A percentile compares a stretch with the other conserved stretches of the same genome.
Evolutionary conservation across 2,329 filamentous ascomycete species (phyloP).

Genomic region (Penicillium nordicum): DNA sequence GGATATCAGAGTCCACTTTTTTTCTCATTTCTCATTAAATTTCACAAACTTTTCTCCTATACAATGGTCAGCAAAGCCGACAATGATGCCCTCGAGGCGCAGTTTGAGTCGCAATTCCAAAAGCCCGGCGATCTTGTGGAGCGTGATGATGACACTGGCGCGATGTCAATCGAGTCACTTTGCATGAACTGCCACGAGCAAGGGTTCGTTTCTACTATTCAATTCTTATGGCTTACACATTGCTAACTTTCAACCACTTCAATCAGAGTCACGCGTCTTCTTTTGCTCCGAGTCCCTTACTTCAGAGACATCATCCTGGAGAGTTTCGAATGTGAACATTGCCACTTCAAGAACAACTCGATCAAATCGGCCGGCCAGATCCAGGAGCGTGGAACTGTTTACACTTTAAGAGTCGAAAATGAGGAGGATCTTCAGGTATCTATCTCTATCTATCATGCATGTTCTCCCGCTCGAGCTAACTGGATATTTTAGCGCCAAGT

Average conservation of each 20-base stretch:
- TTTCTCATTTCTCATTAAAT: neutral
- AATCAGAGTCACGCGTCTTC: slow-evolving; percentile 67
- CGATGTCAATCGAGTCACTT: slow-evolving; percentile 61
- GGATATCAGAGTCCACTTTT: neutral
- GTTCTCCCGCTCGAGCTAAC: neutral
- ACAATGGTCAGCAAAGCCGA: slow-evolving; percentile 31
- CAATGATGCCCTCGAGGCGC: slow-evolving; percentile 19
- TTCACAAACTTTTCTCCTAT: neutral
- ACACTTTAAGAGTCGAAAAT: slow-evolving; percentile 72
- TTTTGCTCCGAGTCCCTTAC: slow-evolving; percentile 90
- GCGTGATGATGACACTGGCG: slow-evolving; percentile 41
- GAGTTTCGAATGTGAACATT: slow-evolving; percentile 92
- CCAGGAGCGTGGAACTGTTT: slow-evolving; percentile 81
- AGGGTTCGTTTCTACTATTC: slow-evolving; percentile 53
- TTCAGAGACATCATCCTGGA: slow-evolving; percentile 97
- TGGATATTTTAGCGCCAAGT: slow-evolving; percentile 59
- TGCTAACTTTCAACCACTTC: neutral
- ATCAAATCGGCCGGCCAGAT: slow-evolving; percentile 90
- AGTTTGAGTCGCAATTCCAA: slow-evolving; percentile 34
- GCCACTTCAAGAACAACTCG: slow-evolving; percentile 85
- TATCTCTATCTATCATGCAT: neutral
- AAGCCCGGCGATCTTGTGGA: slow-evolving; percentile 40
- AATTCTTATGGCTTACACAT: neutral
- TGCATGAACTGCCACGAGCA: slow-evolving; percentile 85
- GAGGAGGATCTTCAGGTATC: slow-evolving; percentile 60